Evolutionary conservation across 805 yeast species (phyloP).

Genomic region (Yamadazyma philogaea): DNA sequence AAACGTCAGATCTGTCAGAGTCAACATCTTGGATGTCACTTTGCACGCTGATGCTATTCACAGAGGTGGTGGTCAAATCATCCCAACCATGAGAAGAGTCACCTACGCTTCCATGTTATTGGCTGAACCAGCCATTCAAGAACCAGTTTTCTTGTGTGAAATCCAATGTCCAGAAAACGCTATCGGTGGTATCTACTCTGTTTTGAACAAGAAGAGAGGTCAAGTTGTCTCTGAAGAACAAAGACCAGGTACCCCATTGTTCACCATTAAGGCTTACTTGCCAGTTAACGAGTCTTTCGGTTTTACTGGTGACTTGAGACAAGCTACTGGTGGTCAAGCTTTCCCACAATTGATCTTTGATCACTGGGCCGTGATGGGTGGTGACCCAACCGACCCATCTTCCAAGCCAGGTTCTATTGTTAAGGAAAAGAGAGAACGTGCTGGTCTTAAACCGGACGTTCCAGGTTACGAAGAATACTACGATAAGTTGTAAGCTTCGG

Average conservation of each 20-base stretch:
- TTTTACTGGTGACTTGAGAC: constrained; percentile 99
- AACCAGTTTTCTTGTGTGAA: constrained; percentile 98
- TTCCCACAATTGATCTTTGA: constrained; percentile 99
- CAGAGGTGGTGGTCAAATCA: constrained; percentile 99
- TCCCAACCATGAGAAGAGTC: constrained; percentile 99
- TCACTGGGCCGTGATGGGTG: constrained; percentile 90
- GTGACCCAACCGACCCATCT: constrained; percentile 90
- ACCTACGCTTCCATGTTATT: constrained; percentile 97
- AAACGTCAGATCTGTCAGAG: constrained; percentile 91
- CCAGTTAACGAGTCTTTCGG: constrained; percentile 99
- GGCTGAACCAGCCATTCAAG: constrained; percentile 99
- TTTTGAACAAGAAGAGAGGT: constrained; percentile 99
- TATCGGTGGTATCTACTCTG: constrained; percentile 99
- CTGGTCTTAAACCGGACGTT: constrained; percentile 94
- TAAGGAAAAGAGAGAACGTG: constrained; percentile 77
- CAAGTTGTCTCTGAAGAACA: constrained; percentile 99
- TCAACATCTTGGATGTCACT: constrained; percentile 98
- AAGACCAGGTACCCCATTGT: constrained; percentile 99
- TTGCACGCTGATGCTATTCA: constrained; percentile 99
- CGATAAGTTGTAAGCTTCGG: constrained; percentile 64
- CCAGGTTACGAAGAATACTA: constrained; percentile 99
- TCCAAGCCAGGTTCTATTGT: constrained; percentile 62
- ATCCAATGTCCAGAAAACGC: constrained; percentile 99
- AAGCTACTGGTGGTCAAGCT: constrained; percentile 99
- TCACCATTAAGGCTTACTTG: constrained; percentile 99